These are phyloP conservation scores for Monilinia vaccinii-corymbosi DNA, from an alignment of 2,329 filamentous ascomycete genomes.

Conservation along the genomic window DNA sequence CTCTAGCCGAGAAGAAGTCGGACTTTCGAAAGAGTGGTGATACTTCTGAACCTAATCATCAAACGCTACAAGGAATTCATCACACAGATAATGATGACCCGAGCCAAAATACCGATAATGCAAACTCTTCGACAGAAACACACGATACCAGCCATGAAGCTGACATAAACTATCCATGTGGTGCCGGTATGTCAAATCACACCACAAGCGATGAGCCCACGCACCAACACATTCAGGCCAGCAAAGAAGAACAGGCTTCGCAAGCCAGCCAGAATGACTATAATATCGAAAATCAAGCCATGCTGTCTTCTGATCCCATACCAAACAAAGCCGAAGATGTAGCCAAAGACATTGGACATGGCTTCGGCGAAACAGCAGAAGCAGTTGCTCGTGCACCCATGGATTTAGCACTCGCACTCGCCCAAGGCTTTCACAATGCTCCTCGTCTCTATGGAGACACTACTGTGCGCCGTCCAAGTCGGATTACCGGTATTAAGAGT, in stretches of 20 bases:
- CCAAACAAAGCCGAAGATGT: constrained; percentile 21
- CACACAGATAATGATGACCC: background rate
- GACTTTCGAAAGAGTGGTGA: background rate
- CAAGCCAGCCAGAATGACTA: constrained; percentile 1
- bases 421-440: constrained; percentile 63
- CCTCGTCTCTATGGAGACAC: constrained; percentile 62
- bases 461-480: constrained; percentile 55
- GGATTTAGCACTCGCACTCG: constrained; percentile 45
- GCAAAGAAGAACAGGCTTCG: background rate
- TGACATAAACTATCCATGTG: background rate
- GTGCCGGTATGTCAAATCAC: background rate
- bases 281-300: constrained; percentile 12
- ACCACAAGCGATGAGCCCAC: constrained; percentile 14
- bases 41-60: background rate
- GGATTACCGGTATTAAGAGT: constrained; percentile 53
- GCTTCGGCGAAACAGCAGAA: constrained; percentile 24
- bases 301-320: constrained; percentile 19
- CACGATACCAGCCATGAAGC: background rate
- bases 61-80: constrained; percentile 1
- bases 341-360: constrained; percentile 22
- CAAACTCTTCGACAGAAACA: background rate
- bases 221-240: background rate
- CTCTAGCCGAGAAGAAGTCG: background rate
- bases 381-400: constrained; percentile 41
- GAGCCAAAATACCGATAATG: no score